Evolutionary conservation across 2,329 filamentous ascomycete genomes (phyloP).

Genomic region (Aspergillus cejpii): DNA sequence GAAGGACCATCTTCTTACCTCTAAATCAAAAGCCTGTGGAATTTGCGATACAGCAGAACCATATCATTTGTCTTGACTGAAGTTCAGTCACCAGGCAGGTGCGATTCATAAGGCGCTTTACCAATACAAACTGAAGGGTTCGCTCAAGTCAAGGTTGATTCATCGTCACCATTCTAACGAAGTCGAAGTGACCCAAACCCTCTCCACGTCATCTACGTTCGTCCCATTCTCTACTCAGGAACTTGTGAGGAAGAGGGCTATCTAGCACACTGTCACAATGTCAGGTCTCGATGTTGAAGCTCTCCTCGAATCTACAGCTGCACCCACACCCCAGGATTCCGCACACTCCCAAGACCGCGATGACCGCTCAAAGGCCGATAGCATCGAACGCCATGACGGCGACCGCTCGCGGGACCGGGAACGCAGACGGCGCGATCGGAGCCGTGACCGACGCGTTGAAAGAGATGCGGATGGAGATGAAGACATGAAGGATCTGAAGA

Average conservation of each 20-base stretch:
- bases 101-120: conserved; percentile 6
- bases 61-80: neutral
- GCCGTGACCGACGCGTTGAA: conserved; percentile 47
- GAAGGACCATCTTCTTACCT: neutral
- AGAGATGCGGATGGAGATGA: conserved; percentile 53
- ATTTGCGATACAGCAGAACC: neutral
- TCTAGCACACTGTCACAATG: conserved; percentile 44
- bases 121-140: conserved; percentile 31
- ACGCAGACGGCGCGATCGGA: conserved; percentile 55
- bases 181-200: conserved; percentile 35
- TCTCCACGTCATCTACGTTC: conserved; percentile 21
- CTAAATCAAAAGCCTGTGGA: neutral
- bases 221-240: conserved; percentile 17
- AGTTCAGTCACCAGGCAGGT: neutral
- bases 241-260: conserved; percentile 21
- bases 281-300: conserved; percentile 78
- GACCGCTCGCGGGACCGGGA: conserved; percentile 55
- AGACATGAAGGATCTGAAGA: conserved; percentile 59
- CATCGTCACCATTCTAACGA: conserved; percentile 29
- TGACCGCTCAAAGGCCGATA: conserved; percentile 51
- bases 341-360: conserved; percentile 50
- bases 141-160: conserved; percentile 23
- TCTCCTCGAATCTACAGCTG: conserved; percentile 77
- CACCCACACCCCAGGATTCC: conserved; percentile 39
- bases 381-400: conserved; percentile 51